Conservation (phyloP, 345 rosid genomes). For the Litchi chinensis region DNA sequence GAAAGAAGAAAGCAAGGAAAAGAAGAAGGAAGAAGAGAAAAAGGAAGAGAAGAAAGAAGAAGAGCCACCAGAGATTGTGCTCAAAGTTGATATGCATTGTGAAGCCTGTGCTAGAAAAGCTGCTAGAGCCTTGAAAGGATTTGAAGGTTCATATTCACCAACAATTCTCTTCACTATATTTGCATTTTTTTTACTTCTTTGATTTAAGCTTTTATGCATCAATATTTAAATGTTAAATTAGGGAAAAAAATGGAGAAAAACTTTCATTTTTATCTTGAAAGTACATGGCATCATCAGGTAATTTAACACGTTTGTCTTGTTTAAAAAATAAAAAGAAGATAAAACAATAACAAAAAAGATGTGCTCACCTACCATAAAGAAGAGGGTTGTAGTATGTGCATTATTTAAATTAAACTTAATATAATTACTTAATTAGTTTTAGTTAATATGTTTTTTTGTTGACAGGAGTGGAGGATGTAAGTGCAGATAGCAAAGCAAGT, state of each 20-base stretch:
- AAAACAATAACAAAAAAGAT: background rate
- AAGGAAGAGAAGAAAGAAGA: constrained; percentile 33
- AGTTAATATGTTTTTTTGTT: too few species aligned
- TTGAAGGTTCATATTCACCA: constrained; percentile 45
- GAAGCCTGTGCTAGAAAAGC: constrained; percentile 80
- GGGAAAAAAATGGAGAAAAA: too few species aligned
- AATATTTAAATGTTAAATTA: background rate
- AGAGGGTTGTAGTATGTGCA: background rate
- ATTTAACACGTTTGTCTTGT: background rate
- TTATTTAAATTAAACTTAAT: background rate
- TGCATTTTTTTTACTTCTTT: background rate
- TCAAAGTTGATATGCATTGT: constrained; percentile 84
- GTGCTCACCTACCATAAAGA: background rate
- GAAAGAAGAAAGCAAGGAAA: constrained; percentile 21
- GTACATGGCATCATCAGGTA: background rate
- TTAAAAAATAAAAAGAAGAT: background rate
- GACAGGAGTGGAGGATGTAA: constrained; percentile 67
- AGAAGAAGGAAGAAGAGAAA: constrained; percentile 25
- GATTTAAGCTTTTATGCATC: background rate
- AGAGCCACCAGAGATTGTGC: constrained; percentile 55
- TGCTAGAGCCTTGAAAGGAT: constrained; percentile 61
- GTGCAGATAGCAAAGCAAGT: constrained; percentile 55
- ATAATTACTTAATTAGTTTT: too few species aligned
- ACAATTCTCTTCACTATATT: background rate
- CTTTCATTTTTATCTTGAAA: too few species aligned